phyloP scores from a whole-genome alignment of 805 yeast genomes.

The Spathaspora girioi region DNA sequence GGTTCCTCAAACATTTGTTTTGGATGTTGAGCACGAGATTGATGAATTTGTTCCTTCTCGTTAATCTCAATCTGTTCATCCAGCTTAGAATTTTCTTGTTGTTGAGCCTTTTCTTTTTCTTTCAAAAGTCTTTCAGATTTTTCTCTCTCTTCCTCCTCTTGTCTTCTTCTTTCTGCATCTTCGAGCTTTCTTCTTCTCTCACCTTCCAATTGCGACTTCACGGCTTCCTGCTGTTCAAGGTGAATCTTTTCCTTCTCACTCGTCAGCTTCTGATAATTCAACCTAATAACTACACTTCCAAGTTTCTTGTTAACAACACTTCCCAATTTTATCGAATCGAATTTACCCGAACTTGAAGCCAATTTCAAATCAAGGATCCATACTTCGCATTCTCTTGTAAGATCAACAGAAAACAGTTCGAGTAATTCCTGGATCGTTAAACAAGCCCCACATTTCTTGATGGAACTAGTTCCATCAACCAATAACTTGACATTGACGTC shows the following conservation, averaged over 20 bases:
- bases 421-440: conserved; percentile 3
- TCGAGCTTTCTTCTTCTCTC: conserved; percentile 6
- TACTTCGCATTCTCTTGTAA: conserved; percentile 8
- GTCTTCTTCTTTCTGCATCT: conserved; percentile 4
- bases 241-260: conserved; percentile 6
- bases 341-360: conserved; percentile 8
- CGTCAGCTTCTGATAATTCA: conserved; percentile 12
- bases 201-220: conserved; percentile 15
- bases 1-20: neutral
- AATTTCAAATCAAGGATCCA: conserved; percentile 11
- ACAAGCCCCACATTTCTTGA: conserved; percentile 2
- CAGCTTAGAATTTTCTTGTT: conserved; percentile 2
- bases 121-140: neutral
- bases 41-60: neutral
- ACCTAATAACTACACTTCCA: conserved; percentile 22
- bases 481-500: conserved; percentile 17
- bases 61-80: neutral
- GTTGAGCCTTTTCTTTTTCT: neutral
- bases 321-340: conserved; percentile 10
- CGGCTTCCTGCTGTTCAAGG: conserved; percentile 20
- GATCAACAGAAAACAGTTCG: conserved; percentile 3
- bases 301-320: conserved; percentile 17
- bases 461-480: conserved; percentile 2
- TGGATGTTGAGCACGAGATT: neutral
- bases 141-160: conserved; percentile 2